Evolutionary conservation across 768 basidiomycete genomes (phyloP).

Genomic region (Asterophora parasitica): DNA sequence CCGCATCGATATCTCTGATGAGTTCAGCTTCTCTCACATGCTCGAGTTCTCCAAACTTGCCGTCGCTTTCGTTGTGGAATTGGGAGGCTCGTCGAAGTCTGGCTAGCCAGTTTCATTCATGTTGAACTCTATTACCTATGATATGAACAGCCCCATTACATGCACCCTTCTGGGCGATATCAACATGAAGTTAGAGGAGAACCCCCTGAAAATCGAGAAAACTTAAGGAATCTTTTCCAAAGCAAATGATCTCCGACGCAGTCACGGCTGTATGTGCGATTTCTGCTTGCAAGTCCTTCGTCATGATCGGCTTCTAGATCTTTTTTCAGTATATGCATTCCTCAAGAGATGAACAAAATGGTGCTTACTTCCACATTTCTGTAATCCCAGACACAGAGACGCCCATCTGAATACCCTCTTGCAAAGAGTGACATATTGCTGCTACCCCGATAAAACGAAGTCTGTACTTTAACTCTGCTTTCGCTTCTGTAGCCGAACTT

Average conservation of each 20-base stretch:
- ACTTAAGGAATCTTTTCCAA: constrained; percentile 34
- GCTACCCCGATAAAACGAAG: constrained; percentile 34
- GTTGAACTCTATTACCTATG: background rate
- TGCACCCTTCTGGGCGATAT: background rate
- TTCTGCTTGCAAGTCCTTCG: constrained; percentile 27
- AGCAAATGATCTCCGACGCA: constrained; percentile 35
- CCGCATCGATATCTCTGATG: constrained; percentile 78
- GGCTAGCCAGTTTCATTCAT: background rate
- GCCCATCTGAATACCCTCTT: constrained; percentile 41
- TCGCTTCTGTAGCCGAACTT: constrained; percentile 38
- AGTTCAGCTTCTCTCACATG: constrained; percentile 92
- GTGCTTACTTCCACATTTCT: constrained; percentile 39
- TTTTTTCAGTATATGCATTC: background rate
- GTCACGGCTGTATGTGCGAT: constrained; percentile 38
- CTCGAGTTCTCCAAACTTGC: constrained; percentile 82
- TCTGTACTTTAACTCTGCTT: constrained; percentile 15
- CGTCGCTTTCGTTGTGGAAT: constrained; percentile 73
- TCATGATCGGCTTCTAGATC: constrained; percentile 28
- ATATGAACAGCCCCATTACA: background rate
- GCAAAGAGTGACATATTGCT: constrained; percentile 37
- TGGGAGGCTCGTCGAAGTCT: constrained; percentile 45
- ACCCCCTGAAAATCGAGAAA: constrained; percentile 22
- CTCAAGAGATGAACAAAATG: background rate
- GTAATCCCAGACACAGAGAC: constrained; percentile 45
- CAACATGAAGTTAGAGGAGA: background rate